Evolutionary conservation across 768 basidiomycete species (phyloP).

Genomic region (Erythrobasidium yunnanense): DNA sequence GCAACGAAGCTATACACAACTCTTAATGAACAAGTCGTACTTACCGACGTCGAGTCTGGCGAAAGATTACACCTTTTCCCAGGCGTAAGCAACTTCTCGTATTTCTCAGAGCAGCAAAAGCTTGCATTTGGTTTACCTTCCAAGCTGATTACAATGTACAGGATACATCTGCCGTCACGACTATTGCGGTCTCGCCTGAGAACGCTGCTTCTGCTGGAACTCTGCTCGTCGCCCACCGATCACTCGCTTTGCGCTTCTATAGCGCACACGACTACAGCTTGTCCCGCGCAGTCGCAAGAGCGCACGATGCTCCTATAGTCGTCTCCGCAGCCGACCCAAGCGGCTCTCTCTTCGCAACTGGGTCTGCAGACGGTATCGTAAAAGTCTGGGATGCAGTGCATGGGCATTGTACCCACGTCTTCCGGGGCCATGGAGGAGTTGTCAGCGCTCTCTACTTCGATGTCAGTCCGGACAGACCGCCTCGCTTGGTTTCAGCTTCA

Average conservation of each 20-base stretch:
- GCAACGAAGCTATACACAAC: slow-evolving; percentile 72
- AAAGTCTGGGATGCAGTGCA: slow-evolving; percentile 88
- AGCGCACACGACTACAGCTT: slow-evolving; percentile 51
- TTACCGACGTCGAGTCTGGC: slow-evolving; percentile 70
- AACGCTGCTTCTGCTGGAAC: slow-evolving; percentile 42
- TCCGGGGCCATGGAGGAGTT: slow-evolving; percentile 95
- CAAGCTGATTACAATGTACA: too few species aligned
- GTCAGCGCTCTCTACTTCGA: slow-evolving; percentile 81
- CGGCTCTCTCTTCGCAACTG: slow-evolving; percentile 83
- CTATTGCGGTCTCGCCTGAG: slow-evolving; percentile 67
- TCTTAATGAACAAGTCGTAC: slow-evolving; percentile 68
- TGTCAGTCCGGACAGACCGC: slow-evolving; percentile 49
- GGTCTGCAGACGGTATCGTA: slow-evolving; percentile 88
- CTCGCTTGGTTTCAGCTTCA: slow-evolving; percentile 67
- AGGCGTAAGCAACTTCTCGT: slow-evolving; percentile 53
- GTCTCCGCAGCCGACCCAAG: slow-evolving; percentile 74
- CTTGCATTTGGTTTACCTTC: too few species aligned
- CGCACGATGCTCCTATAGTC: slow-evolving; percentile 89
- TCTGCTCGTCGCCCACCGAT: slow-evolving; percentile 68
- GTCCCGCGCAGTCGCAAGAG: slow-evolving; percentile 53
- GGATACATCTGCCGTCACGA: slow-evolving; percentile 75
- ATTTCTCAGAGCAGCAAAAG: too few species aligned
- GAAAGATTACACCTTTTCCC: slow-evolving; percentile 65
- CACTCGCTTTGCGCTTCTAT: slow-evolving; percentile 70
- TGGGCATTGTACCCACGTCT: slow-evolving; percentile 84